Percentiles rank a stretch among this genome's conserved stretches.
Evolutionary conservation across 176 grass and related monocot genomes (phyloP).

Genomic region (Ananas comosus): DNA sequence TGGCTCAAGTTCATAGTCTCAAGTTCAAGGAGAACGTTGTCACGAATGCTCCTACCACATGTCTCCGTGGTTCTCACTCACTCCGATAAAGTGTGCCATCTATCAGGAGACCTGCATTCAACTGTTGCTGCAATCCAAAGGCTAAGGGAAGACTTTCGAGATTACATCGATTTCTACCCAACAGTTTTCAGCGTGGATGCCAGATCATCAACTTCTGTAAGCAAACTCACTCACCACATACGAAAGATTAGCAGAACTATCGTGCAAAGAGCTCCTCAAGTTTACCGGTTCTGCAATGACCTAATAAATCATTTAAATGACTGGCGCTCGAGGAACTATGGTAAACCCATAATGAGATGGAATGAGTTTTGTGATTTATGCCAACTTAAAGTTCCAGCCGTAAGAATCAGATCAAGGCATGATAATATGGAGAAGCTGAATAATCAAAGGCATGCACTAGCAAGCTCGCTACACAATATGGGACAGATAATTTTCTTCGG

Average conservation of each 20-base stretch:
- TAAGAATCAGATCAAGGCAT: slow-evolving; percentile 67
- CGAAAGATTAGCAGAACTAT: slow-evolving; percentile 60
- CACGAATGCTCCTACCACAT: slow-evolving; percentile 41
- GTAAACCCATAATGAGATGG: slow-evolving; percentile 58
- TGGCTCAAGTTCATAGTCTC: slow-evolving; percentile 87
- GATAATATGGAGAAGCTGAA: slow-evolving; percentile 70
- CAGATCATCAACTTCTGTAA: slow-evolving; percentile 70
- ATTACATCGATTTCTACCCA: slow-evolving; percentile 71
- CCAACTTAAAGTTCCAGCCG: slow-evolving; percentile 48
- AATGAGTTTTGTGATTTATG: slow-evolving; percentile 77
- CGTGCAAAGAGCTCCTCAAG: slow-evolving; percentile 52
- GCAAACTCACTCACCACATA: slow-evolving; percentile 60
- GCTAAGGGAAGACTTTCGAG: slow-evolving; percentile 68
- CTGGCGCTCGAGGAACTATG: slow-evolving; percentile 57
- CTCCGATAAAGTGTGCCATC: slow-evolving; percentile 56
- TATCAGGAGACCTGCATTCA: slow-evolving; percentile 39
- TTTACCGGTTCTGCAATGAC: slow-evolving; percentile 81
- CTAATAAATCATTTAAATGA: slow-evolving; percentile 52
- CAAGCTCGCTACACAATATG: slow-evolving; percentile 57
- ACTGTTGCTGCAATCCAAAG: slow-evolving; percentile 56
- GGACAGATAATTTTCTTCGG: slow-evolving; percentile 81
- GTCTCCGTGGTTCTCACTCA: slow-evolving; percentile 75
- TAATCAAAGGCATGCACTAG: slow-evolving; percentile 36
- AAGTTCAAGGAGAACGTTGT: slow-evolving; percentile 37
- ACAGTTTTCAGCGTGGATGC: slow-evolving; percentile 83